Conservation (phyloP, 2,329 filamentous ascomycete genomes). For the Alternaria hordeiaustralica region DNA sequence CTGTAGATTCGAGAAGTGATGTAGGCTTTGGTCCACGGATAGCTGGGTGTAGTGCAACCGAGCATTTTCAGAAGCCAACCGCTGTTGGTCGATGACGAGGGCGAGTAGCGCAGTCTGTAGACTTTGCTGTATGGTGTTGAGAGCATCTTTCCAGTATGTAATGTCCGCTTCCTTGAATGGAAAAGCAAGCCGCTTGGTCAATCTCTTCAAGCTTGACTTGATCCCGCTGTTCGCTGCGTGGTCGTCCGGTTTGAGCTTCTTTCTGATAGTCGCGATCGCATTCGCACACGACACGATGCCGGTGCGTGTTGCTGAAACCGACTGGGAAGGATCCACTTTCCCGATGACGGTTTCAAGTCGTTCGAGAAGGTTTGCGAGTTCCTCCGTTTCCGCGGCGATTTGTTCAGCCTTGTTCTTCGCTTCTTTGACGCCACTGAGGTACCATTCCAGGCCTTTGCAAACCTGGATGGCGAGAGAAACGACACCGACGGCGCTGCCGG, state of each 20-base stretch:
- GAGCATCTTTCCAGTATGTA: not conserved
- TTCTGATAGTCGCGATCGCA: fast-evolving
- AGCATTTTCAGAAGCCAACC: not conserved
- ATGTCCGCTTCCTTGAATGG: not conserved
- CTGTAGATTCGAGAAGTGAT: not conserved
- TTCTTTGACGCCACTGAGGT: not conserved
- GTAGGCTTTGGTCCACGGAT: not conserved
- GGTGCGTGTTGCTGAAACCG: not conserved
- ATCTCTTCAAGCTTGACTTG: not conserved
- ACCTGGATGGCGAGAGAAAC: not conserved
- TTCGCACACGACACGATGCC: not conserved
- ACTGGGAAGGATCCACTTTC: not conserved
- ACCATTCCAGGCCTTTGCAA: not conserved
- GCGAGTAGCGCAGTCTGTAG: not conserved
- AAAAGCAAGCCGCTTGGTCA: not conserved
- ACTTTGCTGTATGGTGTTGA: not conserved
- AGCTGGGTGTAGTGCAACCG: not conserved
- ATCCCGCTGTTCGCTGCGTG: not conserved
- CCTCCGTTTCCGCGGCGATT: not conserved
- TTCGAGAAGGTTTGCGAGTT: not conserved
- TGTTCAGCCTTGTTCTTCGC: not conserved
- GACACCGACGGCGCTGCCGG: not conserved
- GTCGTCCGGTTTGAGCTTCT: not conserved
- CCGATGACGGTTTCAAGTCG: fast-evolving
- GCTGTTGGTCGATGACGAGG: not conserved